Evolutionary conservation across 805 yeast genomes (phyloP).

Genomic region (Jamesozyma hellenica): DNA sequence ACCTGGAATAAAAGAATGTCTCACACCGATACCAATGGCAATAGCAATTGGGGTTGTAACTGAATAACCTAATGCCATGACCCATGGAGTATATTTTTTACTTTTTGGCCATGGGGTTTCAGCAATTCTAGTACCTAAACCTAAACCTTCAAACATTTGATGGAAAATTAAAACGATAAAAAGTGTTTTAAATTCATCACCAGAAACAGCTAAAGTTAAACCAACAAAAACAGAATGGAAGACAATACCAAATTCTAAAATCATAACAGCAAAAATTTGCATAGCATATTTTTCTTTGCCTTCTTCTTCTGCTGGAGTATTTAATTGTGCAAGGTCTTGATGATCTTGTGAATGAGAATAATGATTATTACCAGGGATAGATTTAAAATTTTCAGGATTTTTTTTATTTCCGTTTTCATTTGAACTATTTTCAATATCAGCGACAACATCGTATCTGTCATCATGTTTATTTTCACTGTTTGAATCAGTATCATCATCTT

Average conservation of each 20-base stretch:
- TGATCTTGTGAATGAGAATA: conserved; percentile 7
- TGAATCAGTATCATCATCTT: not conserved
- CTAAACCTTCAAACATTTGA: conserved; percentile 72
- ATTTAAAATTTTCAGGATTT: not conserved
- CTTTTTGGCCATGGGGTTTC: conserved; percentile 44
- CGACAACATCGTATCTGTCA: not conserved
- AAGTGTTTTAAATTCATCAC: conserved; percentile 52
- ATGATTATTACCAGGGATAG: conserved; percentile 7
- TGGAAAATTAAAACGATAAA: conserved; percentile 63
- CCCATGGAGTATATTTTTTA: conserved; percentile 34
- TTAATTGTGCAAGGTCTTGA: conserved; percentile 10
- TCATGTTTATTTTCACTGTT: not conserved
- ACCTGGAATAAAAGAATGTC: conserved; percentile 44
- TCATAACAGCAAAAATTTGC: conserved; percentile 45
- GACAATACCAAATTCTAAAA: conserved; percentile 62
- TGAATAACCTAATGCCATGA: conserved; percentile 41
- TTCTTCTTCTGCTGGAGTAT: conserved; percentile 7
- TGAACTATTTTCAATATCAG: not conserved
- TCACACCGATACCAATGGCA: conserved; percentile 68
- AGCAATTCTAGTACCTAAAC: conserved; percentile 63
- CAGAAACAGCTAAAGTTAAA: conserved; percentile 52
- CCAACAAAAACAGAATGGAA: conserved; percentile 74
- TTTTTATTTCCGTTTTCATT: not conserved
- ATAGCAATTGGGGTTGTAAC: conserved; percentile 59
- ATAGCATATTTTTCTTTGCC: conserved; percentile 42